phyloP scores from a whole-genome alignment of 495 filamentous ascomycete genomes.

The Aspergillus coremiiformis region DNA sequence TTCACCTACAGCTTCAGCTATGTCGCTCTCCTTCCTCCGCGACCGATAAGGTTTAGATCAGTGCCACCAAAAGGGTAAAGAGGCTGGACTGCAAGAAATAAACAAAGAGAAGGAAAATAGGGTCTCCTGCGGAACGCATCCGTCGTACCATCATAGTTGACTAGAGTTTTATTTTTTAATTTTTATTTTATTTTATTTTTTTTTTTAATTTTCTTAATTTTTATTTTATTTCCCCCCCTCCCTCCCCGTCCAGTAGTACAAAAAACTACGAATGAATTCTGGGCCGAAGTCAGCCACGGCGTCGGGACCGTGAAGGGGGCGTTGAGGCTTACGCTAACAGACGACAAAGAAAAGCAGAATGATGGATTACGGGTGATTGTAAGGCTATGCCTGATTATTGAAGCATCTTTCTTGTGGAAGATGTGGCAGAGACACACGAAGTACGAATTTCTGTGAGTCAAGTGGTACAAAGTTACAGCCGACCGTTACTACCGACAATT shows the following conservation, averaged over 20 bases:
- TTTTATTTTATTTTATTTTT: not conserved
- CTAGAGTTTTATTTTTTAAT: not conserved
- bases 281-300: not conserved
- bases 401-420: not conserved
- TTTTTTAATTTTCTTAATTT: not conserved
- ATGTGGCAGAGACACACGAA: not conserved
- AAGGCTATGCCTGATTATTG: conserved; percentile 3
- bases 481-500: not conserved
- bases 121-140: not conserved
- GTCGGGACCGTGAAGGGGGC: not conserved
- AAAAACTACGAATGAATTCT: too few relatives aligned
- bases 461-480: not conserved
- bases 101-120: not conserved
- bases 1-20: not conserved
- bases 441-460: not conserved
- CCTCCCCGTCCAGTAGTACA: too few relatives aligned
- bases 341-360: not conserved
- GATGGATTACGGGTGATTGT: conserved; percentile 3
- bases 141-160: not conserved
- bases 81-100: not conserved
- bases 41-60: not conserved
- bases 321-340: not conserved
- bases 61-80: not conserved
- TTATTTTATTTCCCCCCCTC: not conserved
- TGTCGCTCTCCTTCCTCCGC: not conserved